Base-by-base conservation (phyloP, 345 rosid genomes). In the Eucalyptus regnans region DNA sequence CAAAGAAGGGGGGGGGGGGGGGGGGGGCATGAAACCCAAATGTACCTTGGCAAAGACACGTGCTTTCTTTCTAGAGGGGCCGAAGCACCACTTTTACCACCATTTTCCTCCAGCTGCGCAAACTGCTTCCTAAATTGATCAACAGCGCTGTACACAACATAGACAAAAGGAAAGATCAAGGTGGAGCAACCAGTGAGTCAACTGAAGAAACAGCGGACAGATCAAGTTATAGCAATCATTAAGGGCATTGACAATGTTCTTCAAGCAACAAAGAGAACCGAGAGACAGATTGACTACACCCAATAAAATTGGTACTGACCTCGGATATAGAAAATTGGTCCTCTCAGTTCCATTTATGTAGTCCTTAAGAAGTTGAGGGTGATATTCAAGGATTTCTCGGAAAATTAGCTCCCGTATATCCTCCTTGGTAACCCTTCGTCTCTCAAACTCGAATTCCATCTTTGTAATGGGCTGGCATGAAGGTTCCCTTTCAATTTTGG, bases 361-460 rank as follows among this genome's bases (percentile, higher is more conserved):
- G 92, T 97, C 99, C 93, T 96, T 96, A 7, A 95, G 97, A 79
- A 97, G 94, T 79, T 97, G 96, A 92, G 98, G 99, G 94, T 97
- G 99, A 92, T 97, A 97, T 88, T 97, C 99, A 25, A 97, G 93
- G 88, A 96, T 96, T 93, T 96, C 99, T 29, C 95, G 92, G 89
- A 96, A 97, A 71, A 97, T 96, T 86, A 97, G 93, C 91, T 96
- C 99, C 90, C 97, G 88, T 89, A 96, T 93, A 90, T 97, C 99
- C 88, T 97, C 99, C 92, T 96, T 96, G 33, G 98, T 95, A 76
- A 96, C 97, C 88, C 96, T 97, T 86, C 98, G 93, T 86, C 98
- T 96, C 95, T 97, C 99, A 87, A 97, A 97, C 92, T 97, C 99
- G 87, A 97, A 97, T 90, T 96, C 99, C 98, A 96, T 97, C 92